These are phyloP conservation scores for Quercus dentata DNA, from an alignment of 306 rosid species.

Conservation along the genomic window DNA sequence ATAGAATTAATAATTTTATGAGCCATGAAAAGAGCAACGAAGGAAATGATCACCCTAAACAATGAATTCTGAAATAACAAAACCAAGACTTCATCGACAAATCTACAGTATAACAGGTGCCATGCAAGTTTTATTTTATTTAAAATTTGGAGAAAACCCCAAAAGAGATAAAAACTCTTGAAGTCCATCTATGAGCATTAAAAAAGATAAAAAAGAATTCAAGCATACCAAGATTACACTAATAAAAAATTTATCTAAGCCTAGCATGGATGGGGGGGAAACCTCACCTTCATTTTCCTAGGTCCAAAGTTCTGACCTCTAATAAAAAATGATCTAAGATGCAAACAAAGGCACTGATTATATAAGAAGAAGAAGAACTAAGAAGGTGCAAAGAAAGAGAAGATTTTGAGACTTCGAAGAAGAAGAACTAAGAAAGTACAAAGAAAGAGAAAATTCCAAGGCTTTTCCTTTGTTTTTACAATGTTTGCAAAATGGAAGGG, in stretches of 20 bases:
- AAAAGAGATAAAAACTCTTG: not conserved
- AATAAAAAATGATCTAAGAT: not conserved
- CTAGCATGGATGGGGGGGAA: constrained; percentile 20
- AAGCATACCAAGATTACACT: constrained; percentile 11
- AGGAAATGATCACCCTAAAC: not conserved
- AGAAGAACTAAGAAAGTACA: constrained; percentile 2
- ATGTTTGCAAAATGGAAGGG: constrained; percentile 11
- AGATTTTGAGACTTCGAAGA: not conserved
- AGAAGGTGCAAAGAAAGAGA: constrained; percentile 26
- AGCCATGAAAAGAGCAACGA: not conserved
- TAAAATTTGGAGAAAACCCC: not conserved
- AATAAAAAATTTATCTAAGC: constrained; percentile 17
- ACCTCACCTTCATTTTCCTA: constrained; percentile 63
- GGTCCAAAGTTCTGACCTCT: constrained; percentile 22
- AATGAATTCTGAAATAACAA: not conserved
- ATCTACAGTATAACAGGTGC: not conserved
- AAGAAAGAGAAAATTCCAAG: constrained; percentile 22
- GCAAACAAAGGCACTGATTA: not conserved
- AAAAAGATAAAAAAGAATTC: constrained; percentile 1
- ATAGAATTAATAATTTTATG: not conserved
- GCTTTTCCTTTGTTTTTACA: constrained; percentile 1
- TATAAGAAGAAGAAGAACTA: constrained; percentile 9
- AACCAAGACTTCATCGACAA: not conserved
- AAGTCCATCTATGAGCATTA: not conserved
- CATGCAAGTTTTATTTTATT: not conserved